Evolutionary conservation across 2,329 filamentous ascomycete species (phyloP).

Genomic region (Clarireedia hainanense): DNA sequence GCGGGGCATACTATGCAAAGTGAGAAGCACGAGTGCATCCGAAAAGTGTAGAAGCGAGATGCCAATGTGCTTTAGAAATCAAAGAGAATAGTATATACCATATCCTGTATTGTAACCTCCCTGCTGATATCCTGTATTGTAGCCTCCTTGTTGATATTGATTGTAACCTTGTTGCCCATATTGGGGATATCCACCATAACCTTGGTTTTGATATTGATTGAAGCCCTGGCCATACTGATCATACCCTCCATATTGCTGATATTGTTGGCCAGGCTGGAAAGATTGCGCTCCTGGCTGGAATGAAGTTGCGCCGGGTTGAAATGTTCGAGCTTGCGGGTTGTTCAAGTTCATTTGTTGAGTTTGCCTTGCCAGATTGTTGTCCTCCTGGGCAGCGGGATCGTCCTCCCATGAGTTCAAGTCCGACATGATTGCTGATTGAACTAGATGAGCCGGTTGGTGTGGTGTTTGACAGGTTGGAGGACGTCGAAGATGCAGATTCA

Average conservation of each 20-base stretch:
- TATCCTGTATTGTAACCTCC: constrained; percentile 32
- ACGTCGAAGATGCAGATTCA: background rate
- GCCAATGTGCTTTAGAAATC: background rate
- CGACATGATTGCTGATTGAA: constrained; percentile 51
- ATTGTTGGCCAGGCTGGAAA: constrained; percentile 67
- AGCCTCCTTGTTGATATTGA: constrained; percentile 45
- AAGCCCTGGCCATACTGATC: constrained; percentile 45
- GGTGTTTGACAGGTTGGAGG: background rate
- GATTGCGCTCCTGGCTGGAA: constrained; percentile 66
- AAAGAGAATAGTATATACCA: constrained; percentile 25
- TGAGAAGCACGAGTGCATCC: background rate
- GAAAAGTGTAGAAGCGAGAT: background rate
- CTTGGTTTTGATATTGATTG: constrained; percentile 44
- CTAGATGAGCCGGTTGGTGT: background rate
- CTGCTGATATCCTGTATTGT: constrained; percentile 28
- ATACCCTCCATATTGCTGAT: constrained; percentile 49
- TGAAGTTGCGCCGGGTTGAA: constrained; percentile 58
- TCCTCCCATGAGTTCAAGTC: constrained; percentile 95
- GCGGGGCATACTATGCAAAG: background rate
- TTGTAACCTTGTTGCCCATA: constrained; percentile 41
- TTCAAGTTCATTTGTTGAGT: constrained; percentile 70
- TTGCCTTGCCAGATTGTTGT: constrained; percentile 62
- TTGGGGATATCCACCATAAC: constrained; percentile 48
- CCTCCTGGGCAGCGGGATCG: constrained; percentile 69
- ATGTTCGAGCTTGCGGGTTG: constrained; percentile 38